Percentiles rank a stretch among this genome's conserved stretches.
Conservation (phyloP, 257 asterid species). For the Henckelia pumila region DNA sequence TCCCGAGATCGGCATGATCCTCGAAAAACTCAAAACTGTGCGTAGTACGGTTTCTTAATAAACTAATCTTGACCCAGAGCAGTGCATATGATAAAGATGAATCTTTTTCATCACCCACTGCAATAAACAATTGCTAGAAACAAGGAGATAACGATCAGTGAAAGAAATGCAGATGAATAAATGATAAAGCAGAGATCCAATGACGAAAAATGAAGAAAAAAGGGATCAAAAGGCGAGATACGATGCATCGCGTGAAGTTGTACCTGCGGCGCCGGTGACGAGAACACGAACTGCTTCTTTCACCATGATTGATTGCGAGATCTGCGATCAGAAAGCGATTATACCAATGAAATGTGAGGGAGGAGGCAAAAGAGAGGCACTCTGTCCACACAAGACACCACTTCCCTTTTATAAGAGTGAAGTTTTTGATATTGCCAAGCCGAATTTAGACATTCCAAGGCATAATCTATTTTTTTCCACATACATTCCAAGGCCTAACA, state of each 20-base stretch:
- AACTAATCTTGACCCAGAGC: not conserved
- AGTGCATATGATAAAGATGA: not conserved
- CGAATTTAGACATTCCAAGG: slow-evolving; percentile 2
- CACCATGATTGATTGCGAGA: slow-evolving; percentile 25
- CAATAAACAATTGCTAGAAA: no score
- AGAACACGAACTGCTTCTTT: slow-evolving; percentile 41
- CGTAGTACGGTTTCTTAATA: no score
- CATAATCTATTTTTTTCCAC: not conserved
- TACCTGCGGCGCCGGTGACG: slow-evolving; percentile 48
- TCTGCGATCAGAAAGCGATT: slow-evolving; percentile 9
- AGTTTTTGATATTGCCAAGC: not conserved
- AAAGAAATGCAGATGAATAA: not conserved
- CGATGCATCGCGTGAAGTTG: not conserved
- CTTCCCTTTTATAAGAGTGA: slow-evolving; percentile 8
- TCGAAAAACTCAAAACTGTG: not conserved
- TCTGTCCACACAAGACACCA: no score
- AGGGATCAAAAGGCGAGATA: slow-evolving; percentile 2
- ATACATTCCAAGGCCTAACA: not conserved
- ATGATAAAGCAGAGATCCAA: not conserved
- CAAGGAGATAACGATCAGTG: not conserved
- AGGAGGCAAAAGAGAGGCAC: no score
- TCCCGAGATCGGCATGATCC: no score
- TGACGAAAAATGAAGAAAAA: not conserved
- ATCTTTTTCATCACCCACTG: not conserved
- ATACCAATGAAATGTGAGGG: not conserved